Conservation (phyloP, 148 eudicot species). For the Tetragonia tetragonoides region DNA sequence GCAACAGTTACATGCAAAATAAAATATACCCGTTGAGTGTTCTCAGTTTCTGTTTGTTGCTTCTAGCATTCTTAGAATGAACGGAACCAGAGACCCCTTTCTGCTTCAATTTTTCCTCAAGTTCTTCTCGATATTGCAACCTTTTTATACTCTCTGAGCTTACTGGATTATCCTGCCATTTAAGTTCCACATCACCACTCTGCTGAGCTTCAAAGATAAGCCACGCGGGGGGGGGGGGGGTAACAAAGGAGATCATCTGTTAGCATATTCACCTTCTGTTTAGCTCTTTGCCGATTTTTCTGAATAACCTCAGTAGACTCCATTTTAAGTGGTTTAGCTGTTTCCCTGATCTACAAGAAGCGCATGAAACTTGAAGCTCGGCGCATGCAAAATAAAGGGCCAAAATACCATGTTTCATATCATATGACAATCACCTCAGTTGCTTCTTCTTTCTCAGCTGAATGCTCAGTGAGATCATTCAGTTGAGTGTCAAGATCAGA, state of each 20-base stretch:
- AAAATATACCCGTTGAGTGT: slow-evolving; percentile 56
- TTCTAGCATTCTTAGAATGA: slow-evolving; percentile 34
- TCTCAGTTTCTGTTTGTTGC: slow-evolving; percentile 35
- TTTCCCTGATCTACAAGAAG: slow-evolving; percentile 35
- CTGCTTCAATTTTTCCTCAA: slow-evolving; percentile 82
- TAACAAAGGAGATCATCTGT: background rate
- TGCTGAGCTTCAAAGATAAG: slow-evolving; percentile 4
- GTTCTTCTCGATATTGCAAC: slow-evolving; percentile 77
- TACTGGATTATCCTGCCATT: slow-evolving; percentile 55
- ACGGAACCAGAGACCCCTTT: slow-evolving; percentile 56
- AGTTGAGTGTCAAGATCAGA: slow-evolving; percentile 26
- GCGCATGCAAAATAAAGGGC: background rate
- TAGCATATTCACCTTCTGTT: slow-evolving; percentile 35
- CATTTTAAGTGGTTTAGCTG: slow-evolving; percentile 33
- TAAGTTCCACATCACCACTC: slow-evolving; percentile 4
- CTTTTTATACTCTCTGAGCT: slow-evolving; percentile 71
- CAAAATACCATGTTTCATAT: background rate
- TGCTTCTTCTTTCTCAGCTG: slow-evolving; percentile 31
- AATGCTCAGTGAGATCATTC: slow-evolving; percentile 19
- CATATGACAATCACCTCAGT: slow-evolving; percentile 29
- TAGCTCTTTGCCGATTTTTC: slow-evolving; percentile 32
- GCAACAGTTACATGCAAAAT: background rate
- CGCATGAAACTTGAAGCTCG: slow-evolving; percentile 11
- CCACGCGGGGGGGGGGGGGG: background rate
- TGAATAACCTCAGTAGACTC: slow-evolving; percentile 26